Evolutionary conservation across 495 filamentous ascomycete genomes (phyloP), one percentile per base, ranked within the genome.

Genomic region (Podospora pseudopauciseta): DNA sequence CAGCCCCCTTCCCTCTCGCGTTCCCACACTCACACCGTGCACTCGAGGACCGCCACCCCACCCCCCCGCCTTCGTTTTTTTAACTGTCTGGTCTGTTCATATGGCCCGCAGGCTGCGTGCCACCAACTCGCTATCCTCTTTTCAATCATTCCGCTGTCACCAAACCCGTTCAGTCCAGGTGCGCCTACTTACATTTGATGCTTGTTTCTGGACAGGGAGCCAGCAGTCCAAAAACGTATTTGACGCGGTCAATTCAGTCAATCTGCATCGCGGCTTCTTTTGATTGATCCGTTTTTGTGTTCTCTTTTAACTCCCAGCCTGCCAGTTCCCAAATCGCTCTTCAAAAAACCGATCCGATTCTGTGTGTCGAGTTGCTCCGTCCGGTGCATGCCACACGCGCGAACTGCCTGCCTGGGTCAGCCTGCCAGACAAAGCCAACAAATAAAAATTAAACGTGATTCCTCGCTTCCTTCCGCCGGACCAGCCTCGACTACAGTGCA

Each of bases 71-170:
- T 79, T 78, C 76, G 75, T 74, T 75, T 77, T 79, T 81, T 82
- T 77, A 80, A 77, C 73, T 77, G 75, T 77, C 78, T 79, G 78
- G 75, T 78, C 76, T 76, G 78, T 75, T 66, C 75, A 76, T 23
- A 23, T 77, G 76, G 78, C 80, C 79, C 73, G 79, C 78, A 81
- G 77, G 72, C 76, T 75, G 77, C 76, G 80, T 83, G 80, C 79
- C 81, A 83, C 82, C 79, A 80, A 78, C 79, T 83, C 80, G 78
- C 82, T 84, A 84, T 87, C 75, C 84, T 87, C 74, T 84, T 88
- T 82, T 86, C 83, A 82, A 80, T 76, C 78, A 84, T 86, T 79
- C 83, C 83, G 79, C 83, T 84, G 78, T 84, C 77, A 80, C 84
- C 83, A 85, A 83, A 77, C 84, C 83, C 78, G 77, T 84, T 85